These are phyloP conservation scores for Misopates orontium DNA, from an alignment of 257 asterid genomes.

Conservation along the genomic window DNA sequence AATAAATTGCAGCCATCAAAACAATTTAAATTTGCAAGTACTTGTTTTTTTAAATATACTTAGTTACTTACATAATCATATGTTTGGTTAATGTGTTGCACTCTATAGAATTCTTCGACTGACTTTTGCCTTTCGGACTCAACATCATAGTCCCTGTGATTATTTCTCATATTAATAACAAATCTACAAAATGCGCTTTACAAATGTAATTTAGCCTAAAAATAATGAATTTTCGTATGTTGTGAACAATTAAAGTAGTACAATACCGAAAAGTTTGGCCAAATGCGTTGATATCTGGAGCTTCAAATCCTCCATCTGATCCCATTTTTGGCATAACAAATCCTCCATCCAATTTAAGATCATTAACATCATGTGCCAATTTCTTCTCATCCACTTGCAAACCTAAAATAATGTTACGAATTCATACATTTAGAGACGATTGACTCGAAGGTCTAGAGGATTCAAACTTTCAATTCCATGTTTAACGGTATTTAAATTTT, in stretches of 20 bases:
- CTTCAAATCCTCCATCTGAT: slow-evolving; percentile 37
- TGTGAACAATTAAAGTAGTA: too few relatives aligned
- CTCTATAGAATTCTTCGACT: slow-evolving; percentile 70
- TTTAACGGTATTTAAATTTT: too few relatives aligned
- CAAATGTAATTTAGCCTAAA: too few relatives aligned
- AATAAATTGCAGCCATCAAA: too few relatives aligned
- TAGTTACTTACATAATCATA: slow-evolving; percentile 50
- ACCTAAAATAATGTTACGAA: slow-evolving; percentile 24
- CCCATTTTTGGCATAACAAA: slow-evolving; percentile 40
- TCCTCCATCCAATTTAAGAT: slow-evolving; percentile 53
- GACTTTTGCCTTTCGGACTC: slow-evolving; percentile 62
- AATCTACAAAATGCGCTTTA: too few relatives aligned
- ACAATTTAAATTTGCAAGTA: too few relatives aligned
- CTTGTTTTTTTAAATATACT: too few relatives aligned
- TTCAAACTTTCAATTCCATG: too few relatives aligned
- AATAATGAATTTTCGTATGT: too few relatives aligned
- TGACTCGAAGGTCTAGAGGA: too few relatives aligned
- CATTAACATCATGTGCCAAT: slow-evolving; percentile 26
- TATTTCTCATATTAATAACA: too few relatives aligned
- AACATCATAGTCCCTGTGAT: slow-evolving; percentile 63
- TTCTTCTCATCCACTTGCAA: slow-evolving; percentile 39
- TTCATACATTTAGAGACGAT: background rate
- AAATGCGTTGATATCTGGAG: slow-evolving; percentile 64
- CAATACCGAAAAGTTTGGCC: slow-evolving; percentile 60
- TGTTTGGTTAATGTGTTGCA: slow-evolving; percentile 68